A percentile compares a stretch with the other conserved stretches of the same genome.
Conservation (phyloP, 768 basidiomycete species). For the Phaeotremella fagi region DNA sequence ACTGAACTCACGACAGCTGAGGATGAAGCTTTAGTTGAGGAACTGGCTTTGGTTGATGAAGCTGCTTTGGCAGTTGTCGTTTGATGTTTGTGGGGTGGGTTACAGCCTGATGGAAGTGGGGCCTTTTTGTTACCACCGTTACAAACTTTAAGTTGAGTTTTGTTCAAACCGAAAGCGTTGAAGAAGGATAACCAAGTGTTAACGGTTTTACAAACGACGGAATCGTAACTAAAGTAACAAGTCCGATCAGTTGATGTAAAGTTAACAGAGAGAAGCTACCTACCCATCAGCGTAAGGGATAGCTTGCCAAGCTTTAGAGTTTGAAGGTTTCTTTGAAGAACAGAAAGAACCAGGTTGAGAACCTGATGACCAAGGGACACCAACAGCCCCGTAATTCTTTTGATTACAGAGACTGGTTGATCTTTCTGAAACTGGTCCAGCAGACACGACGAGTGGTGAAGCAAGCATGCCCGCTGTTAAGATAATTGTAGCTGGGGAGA, state of each 20-base stretch:
- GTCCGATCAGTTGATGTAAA: neutral
- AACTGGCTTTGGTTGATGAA: conserved; percentile 1
- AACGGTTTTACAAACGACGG: conserved; percentile 8
- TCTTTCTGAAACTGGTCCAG: neutral
- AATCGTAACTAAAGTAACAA: neutral
- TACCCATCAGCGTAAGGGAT: conserved; percentile 6
- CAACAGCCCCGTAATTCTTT: conserved; percentile 21
- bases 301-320: conserved; percentile 16
- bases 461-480: neutral
- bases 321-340: conserved; percentile 21
- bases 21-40: neutral
- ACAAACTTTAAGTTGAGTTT: conserved; percentile 18
- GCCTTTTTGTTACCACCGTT: conserved; percentile 20
- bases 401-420: conserved; percentile 16
- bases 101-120: conserved; percentile 18
- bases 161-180: conserved; percentile 5
- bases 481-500: conserved; percentile 9
- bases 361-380: conserved; percentile 19
- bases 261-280: neutral
- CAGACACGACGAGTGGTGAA: conserved; percentile 2
- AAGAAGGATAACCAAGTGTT: conserved; percentile 20
- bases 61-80: neutral
- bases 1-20: neutral
- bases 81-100: conserved; percentile 20
- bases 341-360: conserved; percentile 27